Evolutionary conservation across 345 rosid genomes (phyloP).

Genomic region (Heritiera littoralis): DNA sequence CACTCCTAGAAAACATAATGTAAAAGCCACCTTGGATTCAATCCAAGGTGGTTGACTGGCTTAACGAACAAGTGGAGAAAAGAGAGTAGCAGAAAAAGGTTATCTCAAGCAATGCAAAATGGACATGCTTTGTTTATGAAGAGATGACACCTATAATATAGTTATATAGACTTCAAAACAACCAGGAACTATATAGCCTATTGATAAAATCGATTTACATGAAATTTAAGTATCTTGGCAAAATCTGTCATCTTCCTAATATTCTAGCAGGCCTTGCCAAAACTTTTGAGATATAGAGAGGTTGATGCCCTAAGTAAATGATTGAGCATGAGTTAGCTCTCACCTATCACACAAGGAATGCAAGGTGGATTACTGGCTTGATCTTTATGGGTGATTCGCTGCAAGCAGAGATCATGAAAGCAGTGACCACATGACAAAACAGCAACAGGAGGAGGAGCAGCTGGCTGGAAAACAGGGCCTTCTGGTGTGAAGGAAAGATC

Average conservation of each 20-base stretch:
- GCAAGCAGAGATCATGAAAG: conserved; percentile 45
- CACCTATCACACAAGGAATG: conserved; percentile 36
- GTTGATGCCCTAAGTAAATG: not conserved
- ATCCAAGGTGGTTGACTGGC: too few species aligned
- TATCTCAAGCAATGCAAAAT: not conserved
- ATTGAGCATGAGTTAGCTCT: conserved; percentile 25
- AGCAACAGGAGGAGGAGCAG: conserved; percentile 33
- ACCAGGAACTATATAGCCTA: not conserved
- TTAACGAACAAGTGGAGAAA: too few species aligned
- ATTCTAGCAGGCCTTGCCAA: conserved; percentile 13
- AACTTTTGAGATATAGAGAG: not conserved
- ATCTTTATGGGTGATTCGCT: conserved; percentile 32
- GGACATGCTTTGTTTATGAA: not conserved
- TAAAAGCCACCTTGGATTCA: too few species aligned
- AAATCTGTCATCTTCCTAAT: conserved; percentile 3
- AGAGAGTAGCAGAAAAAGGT: too few species aligned
- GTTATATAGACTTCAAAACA: not conserved
- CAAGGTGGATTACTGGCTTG: conserved; percentile 38
- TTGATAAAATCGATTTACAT: not conserved
- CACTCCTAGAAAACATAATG: too few species aligned
- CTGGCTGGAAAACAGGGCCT: conserved; percentile 30
- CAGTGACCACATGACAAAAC: conserved; percentile 52
- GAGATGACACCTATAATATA: too few species aligned
- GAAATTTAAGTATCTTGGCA: not conserved
- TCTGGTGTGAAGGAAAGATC: conserved; percentile 40